Evolutionary conservation across 1,284 basidiomycete species (phyloP).

Genomic region (Pseudozyma tsukubaensis): DNA sequence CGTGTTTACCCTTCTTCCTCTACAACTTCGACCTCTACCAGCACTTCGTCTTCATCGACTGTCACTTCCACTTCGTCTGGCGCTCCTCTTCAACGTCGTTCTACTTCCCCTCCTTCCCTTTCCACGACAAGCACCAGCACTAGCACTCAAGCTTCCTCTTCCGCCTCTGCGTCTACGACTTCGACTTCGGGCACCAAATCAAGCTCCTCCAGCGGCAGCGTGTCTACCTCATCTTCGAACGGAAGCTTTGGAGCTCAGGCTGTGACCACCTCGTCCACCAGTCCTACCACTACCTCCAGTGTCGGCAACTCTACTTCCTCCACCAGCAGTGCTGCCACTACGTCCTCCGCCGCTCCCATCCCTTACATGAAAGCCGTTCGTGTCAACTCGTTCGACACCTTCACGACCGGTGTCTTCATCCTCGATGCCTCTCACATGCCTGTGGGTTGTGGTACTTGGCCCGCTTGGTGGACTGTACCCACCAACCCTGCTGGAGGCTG

Average conservation of each 20-base stretch:
- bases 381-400: constrained; percentile 46
- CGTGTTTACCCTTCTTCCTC: constrained; percentile 31
- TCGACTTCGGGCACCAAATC: background rate
- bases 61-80: constrained; percentile 9
- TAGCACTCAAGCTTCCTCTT: background rate
- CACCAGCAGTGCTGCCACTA: constrained; percentile 13
- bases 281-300: constrained; percentile 5
- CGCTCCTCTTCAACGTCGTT: constrained; percentile 11
- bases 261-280: constrained; percentile 4
- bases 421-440: constrained; percentile 51
- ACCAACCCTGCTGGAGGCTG: constrained; percentile 46
- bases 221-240: constrained; percentile 6
- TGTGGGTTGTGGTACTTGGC: constrained; percentile 60
- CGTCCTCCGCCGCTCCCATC: constrained; percentile 21
- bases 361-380: constrained; percentile 51
- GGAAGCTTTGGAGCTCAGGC: constrained; percentile 1
- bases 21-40: constrained; percentile 2
- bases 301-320: constrained; percentile 11
- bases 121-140: background rate
- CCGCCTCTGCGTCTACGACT: constrained; percentile 8
- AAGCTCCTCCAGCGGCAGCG: constrained; percentile 4
- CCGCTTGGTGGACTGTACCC: constrained; percentile 60
- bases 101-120: constrained; percentile 7
- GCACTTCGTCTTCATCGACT: constrained; percentile 10
- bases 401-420: constrained; percentile 55